Conservation (phyloP, 2,329 filamentous ascomycete genomes). For the Capronia coronata region DNA sequence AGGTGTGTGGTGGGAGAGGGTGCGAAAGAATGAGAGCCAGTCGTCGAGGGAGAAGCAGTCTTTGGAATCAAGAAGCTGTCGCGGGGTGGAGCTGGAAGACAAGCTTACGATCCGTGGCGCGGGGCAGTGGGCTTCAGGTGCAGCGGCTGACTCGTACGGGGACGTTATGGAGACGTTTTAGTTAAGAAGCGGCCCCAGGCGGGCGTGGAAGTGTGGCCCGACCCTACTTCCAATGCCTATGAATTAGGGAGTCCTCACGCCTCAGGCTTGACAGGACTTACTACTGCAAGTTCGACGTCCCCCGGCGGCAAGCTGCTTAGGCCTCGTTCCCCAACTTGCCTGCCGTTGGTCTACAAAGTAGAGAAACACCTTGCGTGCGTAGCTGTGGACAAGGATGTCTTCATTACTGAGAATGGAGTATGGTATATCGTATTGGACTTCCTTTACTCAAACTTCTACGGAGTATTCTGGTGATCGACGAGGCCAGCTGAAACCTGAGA, state of each 20-base stretch:
- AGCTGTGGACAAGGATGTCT: no score
- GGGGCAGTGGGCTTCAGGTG: neutral
- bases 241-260: no score
- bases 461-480: no score
- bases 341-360: no score
- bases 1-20: neutral
- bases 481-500: no score
- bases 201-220: neutral
- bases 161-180: neutral
- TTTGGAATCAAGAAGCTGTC: conserved; percentile 3
- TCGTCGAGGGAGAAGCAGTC: conserved; percentile 7
- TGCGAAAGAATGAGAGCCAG: conserved; percentile 7
- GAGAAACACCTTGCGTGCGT: no score
- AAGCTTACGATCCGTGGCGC: neutral
- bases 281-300: no score
- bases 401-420: no score
- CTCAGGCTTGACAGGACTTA: no score
- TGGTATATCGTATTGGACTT: neutral
- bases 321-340: no score
- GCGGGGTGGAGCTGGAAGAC: neutral
- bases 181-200: neutral
- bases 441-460: no score
- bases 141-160: neutral
- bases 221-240: neutral
- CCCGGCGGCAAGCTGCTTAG: no score